Base-by-base conservation (phyloP, 208 protist species). In the Novymonas esmeraldas region DNA sequence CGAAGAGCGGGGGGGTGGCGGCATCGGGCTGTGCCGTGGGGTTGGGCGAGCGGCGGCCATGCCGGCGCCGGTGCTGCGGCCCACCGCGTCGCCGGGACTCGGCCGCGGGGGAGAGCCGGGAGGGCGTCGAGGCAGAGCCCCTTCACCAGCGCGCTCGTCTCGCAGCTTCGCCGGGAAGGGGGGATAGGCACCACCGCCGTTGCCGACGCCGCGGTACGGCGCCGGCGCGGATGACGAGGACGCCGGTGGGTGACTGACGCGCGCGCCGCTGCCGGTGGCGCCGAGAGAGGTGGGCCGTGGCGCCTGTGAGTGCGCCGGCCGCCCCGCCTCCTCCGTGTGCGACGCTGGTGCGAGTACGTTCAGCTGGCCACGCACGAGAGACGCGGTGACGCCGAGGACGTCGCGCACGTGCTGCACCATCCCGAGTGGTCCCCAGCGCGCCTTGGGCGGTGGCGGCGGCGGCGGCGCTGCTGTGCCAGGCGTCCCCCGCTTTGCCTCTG, bases 301-400 rank as follows among this genome's bases (percentile, higher is more conserved):
- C 6, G 16, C 13, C 9, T 13, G 54, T 44, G 44, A 69, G 24
- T 39, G 67, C 41, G 28, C 77, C 28, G 18, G 57, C 4, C 59
- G 33, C 29, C 22, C 20, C 22, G 29, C 4, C 39, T 42, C 56
- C 57, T 63, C 49, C 3, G 48, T 31, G 1, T 41, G 38, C 33
- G 64, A 42, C 11, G 58, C 38, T 1, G 71, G 70, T 11, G 66
- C 60, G 49, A 85, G 36, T 6, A 91, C 74, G 49, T 88, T 69
- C 34, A 91, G 73, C 64, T 79, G 70, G 49, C 79, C 82, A 2
- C 76, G 70, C 18, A 88, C 80, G 24, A 90, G 70, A 3, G 85
- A 89, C 13, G 79, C 76, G 5, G 84, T 87, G n/a, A 84, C 81
- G 44, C 65, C 73, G 34, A 94, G 58, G 34, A 90, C 81, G 38